These are phyloP conservation scores for Linnemannia zychae DNA, from an alignment of 192 early-diverging fungal species.

Conservation along the genomic window DNA sequence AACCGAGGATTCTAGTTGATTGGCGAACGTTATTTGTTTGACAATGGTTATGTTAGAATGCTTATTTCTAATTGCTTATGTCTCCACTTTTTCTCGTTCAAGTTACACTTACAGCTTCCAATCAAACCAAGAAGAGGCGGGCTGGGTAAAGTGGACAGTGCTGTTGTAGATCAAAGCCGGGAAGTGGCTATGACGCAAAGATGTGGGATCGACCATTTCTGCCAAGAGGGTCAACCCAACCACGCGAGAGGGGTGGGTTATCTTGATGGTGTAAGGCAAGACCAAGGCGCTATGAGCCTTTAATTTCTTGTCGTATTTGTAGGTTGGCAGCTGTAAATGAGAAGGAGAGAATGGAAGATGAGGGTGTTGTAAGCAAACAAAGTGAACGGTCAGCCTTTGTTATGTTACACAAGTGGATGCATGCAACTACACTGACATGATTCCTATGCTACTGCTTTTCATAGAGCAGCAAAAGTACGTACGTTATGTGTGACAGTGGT, in stretches of 20 bases:
- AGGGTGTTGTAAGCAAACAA: neutral
- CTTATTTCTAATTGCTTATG: no score
- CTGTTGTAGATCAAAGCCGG: conserved; percentile 5
- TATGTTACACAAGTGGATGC: neutral
- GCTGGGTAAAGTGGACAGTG: conserved; percentile 3
- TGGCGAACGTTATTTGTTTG: no score
- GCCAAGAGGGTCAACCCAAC: conserved; percentile 1
- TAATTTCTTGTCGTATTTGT: neutral
- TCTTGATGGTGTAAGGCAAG: neutral
- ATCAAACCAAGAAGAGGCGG: neutral
- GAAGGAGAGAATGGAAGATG: neutral
- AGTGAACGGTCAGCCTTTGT: neutral
- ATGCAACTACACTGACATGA: neutral
- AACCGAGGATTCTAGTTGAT: neutral
- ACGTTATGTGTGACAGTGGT: conserved; percentile 19
- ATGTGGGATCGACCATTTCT: neutral
- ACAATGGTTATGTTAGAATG: no score
- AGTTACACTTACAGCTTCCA: conserved; percentile 1
- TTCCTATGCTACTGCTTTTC: neutral
- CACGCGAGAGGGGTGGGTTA: neutral
- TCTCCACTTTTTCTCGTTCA: no score
- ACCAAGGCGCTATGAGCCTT: conserved; percentile 12
- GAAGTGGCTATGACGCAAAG: neutral
- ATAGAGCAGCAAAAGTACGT: neutral
- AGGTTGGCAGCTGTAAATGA: neutral